Conservation (phyloP, 2,329 filamentous ascomycete genomes). For the Trichoderma sp. region DNA sequence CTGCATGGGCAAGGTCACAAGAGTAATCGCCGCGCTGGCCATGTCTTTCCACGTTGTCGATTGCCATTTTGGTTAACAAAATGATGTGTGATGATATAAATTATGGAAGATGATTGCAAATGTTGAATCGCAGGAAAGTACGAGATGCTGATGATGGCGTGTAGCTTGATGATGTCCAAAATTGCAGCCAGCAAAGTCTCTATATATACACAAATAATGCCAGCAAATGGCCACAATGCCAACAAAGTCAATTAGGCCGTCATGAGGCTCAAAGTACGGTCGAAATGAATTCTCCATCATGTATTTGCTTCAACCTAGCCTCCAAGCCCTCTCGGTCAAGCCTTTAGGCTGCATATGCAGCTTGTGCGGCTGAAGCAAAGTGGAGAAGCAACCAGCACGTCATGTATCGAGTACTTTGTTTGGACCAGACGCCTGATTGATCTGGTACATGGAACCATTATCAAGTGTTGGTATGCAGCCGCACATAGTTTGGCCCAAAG, state of each 20-base stretch:
- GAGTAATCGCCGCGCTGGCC: not conserved
- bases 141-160: not conserved
- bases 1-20: no score
- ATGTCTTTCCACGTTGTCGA: not conserved
- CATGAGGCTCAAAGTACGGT: not conserved
- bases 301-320: not conserved
- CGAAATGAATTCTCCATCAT: not conserved
- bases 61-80: not conserved
- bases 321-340: conserved; percentile 1
- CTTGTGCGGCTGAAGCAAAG: not conserved
- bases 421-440: not conserved
- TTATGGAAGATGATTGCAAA: not conserved
- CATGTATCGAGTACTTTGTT: not conserved
- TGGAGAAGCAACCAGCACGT: not conserved
- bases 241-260: not conserved
- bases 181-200: no score
- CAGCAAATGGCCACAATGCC: no score
- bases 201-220: not conserved
- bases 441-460: not conserved
- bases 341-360: not conserved
- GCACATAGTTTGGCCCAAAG: not conserved
- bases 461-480: not conserved
- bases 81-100: not conserved
- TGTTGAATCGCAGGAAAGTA: not conserved
- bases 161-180: no score